Percentiles rank a stretch among this genome's conserved stretches.
These are phyloP conservation scores for Penicillium sp. DNA, from an alignment of 2,329 filamentous ascomycete species.

Conservation along the genomic window DNA sequence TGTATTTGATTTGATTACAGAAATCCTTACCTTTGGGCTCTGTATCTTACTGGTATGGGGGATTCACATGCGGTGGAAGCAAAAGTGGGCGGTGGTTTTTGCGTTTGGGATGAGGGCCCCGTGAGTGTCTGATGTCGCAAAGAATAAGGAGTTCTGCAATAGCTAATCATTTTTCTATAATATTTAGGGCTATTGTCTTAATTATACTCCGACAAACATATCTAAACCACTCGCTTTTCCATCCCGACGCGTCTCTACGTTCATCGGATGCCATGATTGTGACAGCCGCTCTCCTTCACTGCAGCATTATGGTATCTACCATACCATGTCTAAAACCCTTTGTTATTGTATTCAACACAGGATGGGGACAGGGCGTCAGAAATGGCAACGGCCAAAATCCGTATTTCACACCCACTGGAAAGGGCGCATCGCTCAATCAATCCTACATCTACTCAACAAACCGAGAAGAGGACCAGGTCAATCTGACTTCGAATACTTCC, in stretches of 20 bases:
- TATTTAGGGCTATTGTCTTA: not conserved
- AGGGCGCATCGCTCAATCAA: not conserved
- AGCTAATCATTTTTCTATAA: not conserved
- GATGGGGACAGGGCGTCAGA: not conserved
- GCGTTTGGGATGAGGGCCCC: not conserved
- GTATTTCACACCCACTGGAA: not conserved
- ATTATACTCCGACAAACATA: not conserved
- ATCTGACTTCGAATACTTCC: not conserved
- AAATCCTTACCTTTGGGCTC: not conserved
- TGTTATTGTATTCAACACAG: not conserved
- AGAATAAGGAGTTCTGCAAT: not conserved
- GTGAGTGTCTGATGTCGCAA: not conserved
- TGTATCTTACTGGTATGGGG: not conserved
- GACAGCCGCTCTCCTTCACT: not conserved
- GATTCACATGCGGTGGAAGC: not conserved
- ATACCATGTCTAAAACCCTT: not conserved
- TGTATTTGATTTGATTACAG: not conserved
- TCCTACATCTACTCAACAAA: not conserved
- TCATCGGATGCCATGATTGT: not conserved
- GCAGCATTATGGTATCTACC: not conserved
- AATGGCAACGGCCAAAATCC: not conserved
- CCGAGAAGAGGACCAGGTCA: not conserved
- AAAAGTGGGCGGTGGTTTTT: not conserved
- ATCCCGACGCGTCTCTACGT: not conserved
- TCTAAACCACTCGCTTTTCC: not conserved